Conservation (phyloP, 2,329 filamentous ascomycete species). For the Fusarium duplospermum region DNA sequence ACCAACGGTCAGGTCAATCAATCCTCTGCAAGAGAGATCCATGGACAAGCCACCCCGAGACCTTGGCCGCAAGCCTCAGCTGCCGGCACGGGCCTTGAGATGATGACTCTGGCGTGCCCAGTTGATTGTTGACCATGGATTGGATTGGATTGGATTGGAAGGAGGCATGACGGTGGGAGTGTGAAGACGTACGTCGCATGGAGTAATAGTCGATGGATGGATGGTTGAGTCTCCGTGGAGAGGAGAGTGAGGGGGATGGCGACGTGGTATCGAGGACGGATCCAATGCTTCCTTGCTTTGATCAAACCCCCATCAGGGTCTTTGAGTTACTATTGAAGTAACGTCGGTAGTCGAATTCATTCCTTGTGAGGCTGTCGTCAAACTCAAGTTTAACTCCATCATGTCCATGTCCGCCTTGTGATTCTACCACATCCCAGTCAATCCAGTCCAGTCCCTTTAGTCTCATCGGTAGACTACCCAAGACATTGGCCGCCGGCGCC, state of each 20-base stretch:
- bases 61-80: constrained; percentile 17
- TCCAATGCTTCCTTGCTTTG: not conserved
- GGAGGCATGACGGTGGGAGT: not conserved
- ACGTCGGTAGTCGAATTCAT: not conserved
- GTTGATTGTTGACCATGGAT: not conserved
- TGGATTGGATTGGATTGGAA: not conserved
- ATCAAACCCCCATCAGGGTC: not conserved
- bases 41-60: constrained; percentile 4
- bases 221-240: not conserved
- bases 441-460: constrained; percentile 1
- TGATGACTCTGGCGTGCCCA: not conserved
- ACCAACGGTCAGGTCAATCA: not conserved
- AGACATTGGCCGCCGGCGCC: not conserved
- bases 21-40: not conserved
- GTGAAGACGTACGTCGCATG: not conserved
- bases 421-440: constrained; percentile 5
- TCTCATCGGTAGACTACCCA: not conserved
- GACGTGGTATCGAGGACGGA: not conserved
- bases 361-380: constrained; percentile 25
- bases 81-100: constrained; percentile 19
- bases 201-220: not conserved
- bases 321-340: not conserved
- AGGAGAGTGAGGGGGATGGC: not conserved
- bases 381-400: constrained; percentile 1
- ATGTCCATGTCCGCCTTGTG: constrained; percentile 1